Evolutionary conservation across 2,329 filamentous ascomycete species (phyloP), one percentile per base, ranked within the genome.

Genomic region (Polytolypa hystricis): DNA sequence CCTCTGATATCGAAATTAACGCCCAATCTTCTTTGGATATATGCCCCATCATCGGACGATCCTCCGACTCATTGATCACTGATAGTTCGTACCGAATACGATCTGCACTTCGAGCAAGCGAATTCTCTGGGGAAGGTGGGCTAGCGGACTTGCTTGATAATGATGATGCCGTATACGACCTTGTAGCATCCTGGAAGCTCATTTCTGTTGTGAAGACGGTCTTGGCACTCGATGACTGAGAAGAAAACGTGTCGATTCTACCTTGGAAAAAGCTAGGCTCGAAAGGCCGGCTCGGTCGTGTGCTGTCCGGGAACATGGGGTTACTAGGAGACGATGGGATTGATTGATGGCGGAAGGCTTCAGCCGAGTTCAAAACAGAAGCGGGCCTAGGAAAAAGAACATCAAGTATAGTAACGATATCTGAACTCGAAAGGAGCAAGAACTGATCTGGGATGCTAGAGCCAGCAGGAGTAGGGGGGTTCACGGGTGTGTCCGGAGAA

Each of bases 21-120:
- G 81, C 74, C 85, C 85, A 93, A 38, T 79, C 71, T 58, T 93
- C 85, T 1, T 80, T 79, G 43, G 83, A 89, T 6, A 84, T 84
- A 49, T 91, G 82, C 37, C 77, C 74, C 12, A 79, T 67, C 9
- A 66, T 71, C 10, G 85, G 78, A 14, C 55, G 57, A 35, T 53
- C 52, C 32, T 55, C 54, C 8, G 53, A 52, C 32, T 61, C 59
- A 21, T 53, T 50, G 37, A 60, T 38, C 35, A 59, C 60, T 8
- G 53, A 58, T 18, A 64, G 28, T 42, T 64, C 60, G 34, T 62
- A 61, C 23, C 59, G 59, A 32, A 64, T 61, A 15, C 56, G 51
- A 40, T 62, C 57, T 19, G 58, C 60, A 37, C 51, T 55, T 32
- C 54, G 56, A 17, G 42, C 42, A 27, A 60, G 34, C 10, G 45